Percentiles rank a stretch among this genome's conserved stretches.
These are phyloP conservation scores for Aristolochia californica DNA, from an alignment of 164 flowering plant species.

Conservation along the genomic window DNA sequence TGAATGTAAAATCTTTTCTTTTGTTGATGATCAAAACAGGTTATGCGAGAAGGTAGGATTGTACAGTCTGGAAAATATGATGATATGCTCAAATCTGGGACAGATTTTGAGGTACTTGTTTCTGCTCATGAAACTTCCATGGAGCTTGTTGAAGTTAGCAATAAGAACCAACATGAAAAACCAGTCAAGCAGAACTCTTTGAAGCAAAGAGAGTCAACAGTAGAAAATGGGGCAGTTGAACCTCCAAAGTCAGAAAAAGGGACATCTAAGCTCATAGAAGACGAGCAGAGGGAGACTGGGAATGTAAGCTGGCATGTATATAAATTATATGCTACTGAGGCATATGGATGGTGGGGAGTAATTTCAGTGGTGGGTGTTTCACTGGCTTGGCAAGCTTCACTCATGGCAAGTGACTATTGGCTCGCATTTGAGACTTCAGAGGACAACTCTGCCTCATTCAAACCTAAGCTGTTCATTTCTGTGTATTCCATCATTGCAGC, in stretches of 20 bases:
- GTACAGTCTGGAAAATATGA: constrained; percentile 88
- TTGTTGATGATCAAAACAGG: constrained; percentile 30
- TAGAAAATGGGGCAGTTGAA: constrained; percentile 29
- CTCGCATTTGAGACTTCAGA: constrained; percentile 82
- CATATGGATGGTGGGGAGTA: constrained; percentile 93
- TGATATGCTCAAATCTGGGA: constrained; percentile 44
- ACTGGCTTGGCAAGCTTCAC: constrained; percentile 54
- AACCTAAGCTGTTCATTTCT: constrained; percentile 48
- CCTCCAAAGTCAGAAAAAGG: constrained; percentile 27
- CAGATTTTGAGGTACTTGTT: constrained; percentile 71
- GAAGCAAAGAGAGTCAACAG: constrained; percentile 25
- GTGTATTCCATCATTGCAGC: constrained; percentile 54
- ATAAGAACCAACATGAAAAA: constrained; percentile 18
- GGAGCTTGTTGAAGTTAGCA: constrained; percentile 66
- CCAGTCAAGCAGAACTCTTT: constrained; percentile 15
- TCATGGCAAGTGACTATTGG: constrained; percentile 90
- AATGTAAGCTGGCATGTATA: constrained; percentile 61
- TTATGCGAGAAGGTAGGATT: constrained; percentile 88
- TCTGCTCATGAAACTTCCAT: constrained; percentile 86
- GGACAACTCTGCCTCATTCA: constrained; percentile 35
- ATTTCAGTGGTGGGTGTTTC: constrained; percentile 32
- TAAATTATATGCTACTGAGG: constrained; percentile 71
- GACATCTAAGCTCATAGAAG: constrained; percentile 66
- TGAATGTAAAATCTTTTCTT: not conserved
- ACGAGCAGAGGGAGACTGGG: constrained; percentile 84